Percentiles rank a stretch among this genome's conserved stretches.
These are phyloP conservation scores for Euphorbia lathyris DNA, from an alignment of 345 rosid genomes.

Conservation along the genomic window DNA sequence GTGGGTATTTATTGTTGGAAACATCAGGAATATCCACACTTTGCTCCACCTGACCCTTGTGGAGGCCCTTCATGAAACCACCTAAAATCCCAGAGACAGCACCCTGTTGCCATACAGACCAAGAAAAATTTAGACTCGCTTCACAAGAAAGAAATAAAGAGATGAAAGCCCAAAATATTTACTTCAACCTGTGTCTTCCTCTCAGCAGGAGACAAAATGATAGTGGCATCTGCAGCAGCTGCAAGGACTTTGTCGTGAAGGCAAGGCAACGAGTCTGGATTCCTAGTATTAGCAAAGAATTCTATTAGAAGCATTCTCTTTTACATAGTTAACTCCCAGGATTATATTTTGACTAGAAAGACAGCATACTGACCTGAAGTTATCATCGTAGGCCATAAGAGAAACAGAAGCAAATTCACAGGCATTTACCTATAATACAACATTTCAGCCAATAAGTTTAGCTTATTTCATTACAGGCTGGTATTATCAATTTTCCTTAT, in stretches of 20 bases:
- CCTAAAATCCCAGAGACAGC: constrained; percentile 47
- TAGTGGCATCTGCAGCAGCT: constrained; percentile 62
- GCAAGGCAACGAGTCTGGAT: constrained; percentile 67
- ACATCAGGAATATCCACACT: constrained; percentile 40
- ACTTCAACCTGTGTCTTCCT: constrained; percentile 47
- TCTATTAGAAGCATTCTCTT: neutral
- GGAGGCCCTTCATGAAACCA: constrained; percentile 55
- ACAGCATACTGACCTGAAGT: constrained; percentile 26
- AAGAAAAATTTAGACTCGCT: constrained; percentile 16
- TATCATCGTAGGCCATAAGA: constrained; percentile 19
- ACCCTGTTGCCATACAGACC: constrained; percentile 44
- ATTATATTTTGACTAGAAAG: neutral
- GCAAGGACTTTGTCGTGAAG: constrained; percentile 76
- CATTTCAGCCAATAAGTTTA: neutral
- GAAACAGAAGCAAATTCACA: constrained; percentile 26
- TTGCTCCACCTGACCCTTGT: constrained; percentile 38
- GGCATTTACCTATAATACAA: constrained; percentile 24
- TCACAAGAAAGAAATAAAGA: neutral
- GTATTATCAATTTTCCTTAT: neutral
- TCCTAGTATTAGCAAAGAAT: constrained; percentile 43
- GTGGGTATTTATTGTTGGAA: constrained; percentile 29
- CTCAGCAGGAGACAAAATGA: constrained; percentile 40
- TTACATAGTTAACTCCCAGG: neutral
- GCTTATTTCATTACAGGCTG: neutral
- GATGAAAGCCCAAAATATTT: constrained; percentile 7